Base-by-base conservation (phyloP, 768 basidiomycete genomes). In the Kwoniella shandongensis region DNA sequence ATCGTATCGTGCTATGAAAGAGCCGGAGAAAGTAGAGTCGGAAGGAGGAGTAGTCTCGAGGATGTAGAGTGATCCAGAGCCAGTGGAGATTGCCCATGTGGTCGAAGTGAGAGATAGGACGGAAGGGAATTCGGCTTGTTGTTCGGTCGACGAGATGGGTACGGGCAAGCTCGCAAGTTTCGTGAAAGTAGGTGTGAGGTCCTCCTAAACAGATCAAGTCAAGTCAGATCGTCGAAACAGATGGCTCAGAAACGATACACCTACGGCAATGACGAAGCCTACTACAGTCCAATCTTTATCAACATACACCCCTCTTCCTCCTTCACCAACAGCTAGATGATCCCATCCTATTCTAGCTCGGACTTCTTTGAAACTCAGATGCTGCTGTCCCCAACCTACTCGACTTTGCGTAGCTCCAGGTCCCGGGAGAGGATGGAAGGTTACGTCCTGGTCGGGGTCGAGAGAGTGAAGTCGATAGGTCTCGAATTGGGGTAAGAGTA, bases 401-500 rank as follows among this genome's bases (percentile, higher is more conserved):
- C 66, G 47, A 51, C 51, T 54, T 29, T 73, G 71, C 6, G 71
- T 73, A 7, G 71, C 63, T 22, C 70, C 70, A 2, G 15, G 15
- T 0, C 52, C 64, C 3, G 73, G 73, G 4, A 75, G 55, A 17
- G 51, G 41, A 40, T 51, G 63, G 12, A 57, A 49, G 4, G 25
- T 17, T 22, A 70, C 51, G 35, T 71, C 59, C 20, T 44, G 41
- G 12, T 62, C 57, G 0, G 71, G 55, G 18, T 66, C 61, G 12
- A 71, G 56, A 17, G 70, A 57, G 27, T 69, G 53, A 23, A 76
- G 66, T 41, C 69, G 60, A 40, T 76, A 76, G 12, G 72, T 76
- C 52, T 76, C 70, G 65, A 76, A 76, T 44, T 68, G 72, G 0
- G 74, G 74, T 56, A 65, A 64, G 6, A 72, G 52, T 2, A 70